phyloP scores from a whole-genome alignment of 2,329 filamentous ascomycete genomes.

The Hypoxylon rubiginosum region DNA sequence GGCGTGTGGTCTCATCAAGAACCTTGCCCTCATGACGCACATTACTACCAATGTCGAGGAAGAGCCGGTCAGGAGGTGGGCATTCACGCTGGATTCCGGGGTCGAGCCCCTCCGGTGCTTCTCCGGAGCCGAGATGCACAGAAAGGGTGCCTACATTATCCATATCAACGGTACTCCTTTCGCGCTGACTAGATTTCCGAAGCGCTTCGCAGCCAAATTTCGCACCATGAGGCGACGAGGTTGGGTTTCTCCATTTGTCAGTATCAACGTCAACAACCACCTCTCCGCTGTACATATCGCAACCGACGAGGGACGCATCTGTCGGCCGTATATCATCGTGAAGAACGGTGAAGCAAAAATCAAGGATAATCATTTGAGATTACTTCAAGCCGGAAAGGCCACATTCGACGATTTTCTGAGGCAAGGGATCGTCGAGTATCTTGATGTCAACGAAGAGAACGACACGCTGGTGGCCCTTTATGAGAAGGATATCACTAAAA shows the following conservation, averaged over 20 bases:
- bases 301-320: conserved; percentile 96
- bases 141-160: conserved; percentile 86
- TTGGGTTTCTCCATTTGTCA: conserved; percentile 94
- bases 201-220: conserved; percentile 87
- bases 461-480: conserved; percentile 93
- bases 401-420: conserved; percentile 95
- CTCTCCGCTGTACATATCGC: conserved; percentile 94
- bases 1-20: conserved; percentile 97
- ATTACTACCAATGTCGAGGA: conserved; percentile 98
- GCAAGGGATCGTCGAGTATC: conserved; percentile 91
- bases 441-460: conserved; percentile 98
- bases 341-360: conserved; percentile 88
- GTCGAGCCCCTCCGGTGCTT: conserved; percentile 80
- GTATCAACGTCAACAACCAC: conserved; percentile 95
- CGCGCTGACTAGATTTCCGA: conserved; percentile 86
- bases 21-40: conserved; percentile 97
- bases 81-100: conserved; percentile 88
- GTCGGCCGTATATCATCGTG: conserved; percentile 94
- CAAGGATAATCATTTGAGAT: conserved; percentile 80
- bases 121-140: conserved; percentile 86
- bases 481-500: conserved; percentile 83
- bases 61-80: conserved; percentile 85
- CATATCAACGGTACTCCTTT: conserved; percentile 97
- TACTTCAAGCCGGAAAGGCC: conserved; percentile 85
- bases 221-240: conserved; percentile 89